Conservation (phyloP, 257 asterid genomes). For the Marsdenia floribunda region DNA sequence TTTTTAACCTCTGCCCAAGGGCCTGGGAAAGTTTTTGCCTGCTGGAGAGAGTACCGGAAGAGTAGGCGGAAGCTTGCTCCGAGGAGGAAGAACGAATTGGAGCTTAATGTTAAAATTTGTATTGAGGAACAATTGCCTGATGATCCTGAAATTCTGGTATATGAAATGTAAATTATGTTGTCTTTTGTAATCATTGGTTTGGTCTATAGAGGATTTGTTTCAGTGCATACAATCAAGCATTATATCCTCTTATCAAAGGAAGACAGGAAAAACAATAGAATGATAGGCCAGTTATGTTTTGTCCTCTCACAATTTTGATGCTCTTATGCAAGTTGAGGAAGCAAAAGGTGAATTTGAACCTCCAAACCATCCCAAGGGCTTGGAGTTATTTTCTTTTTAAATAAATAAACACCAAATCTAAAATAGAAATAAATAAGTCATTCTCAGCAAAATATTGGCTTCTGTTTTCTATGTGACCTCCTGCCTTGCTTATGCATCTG, state of each 20-base stretch:
- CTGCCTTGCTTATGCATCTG: not conserved
- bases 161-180: not conserved
- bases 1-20: conserved; percentile 26
- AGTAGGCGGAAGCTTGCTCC: conserved; percentile 38
- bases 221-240: not conserved
- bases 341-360: not conserved
- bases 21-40: conserved; percentile 34
- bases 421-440: not conserved
- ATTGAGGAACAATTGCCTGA: conserved; percentile 86
- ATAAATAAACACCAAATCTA: not conserved
- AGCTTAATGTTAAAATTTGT: conserved; percentile 71
- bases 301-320: not conserved
- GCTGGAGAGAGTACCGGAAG: conserved; percentile 66
- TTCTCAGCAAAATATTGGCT: not conserved
- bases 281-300: not conserved
- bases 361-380: not conserved
- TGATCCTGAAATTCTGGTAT: conserved; percentile 88
- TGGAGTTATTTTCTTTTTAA: not conserved
- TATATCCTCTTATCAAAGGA: not conserved
- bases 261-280: not conserved
- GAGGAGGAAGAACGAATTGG: conserved; percentile 62
- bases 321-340: not conserved
- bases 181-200: not conserved
- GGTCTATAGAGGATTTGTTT: not conserved
- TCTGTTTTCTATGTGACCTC: not conserved